These are phyloP conservation scores for Thelephora ganbajun DNA, from an alignment of 768 basidiomycete species.

Conservation along the genomic window DNA sequence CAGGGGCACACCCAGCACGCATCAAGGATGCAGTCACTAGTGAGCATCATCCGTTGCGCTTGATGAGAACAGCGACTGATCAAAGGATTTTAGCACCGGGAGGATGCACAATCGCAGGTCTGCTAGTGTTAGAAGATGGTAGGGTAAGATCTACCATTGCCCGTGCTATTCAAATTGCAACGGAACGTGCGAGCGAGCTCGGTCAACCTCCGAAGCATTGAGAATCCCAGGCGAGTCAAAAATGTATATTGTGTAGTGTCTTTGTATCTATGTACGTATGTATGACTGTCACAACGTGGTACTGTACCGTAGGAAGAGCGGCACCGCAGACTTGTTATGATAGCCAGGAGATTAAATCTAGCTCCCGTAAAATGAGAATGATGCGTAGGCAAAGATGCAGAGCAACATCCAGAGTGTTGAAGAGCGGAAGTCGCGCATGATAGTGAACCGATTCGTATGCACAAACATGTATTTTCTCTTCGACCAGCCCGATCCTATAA, in stretches of 20 bases:
- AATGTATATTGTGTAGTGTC: not conserved
- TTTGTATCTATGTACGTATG: not conserved
- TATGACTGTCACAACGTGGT: not conserved
- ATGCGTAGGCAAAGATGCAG: conserved; percentile 43
- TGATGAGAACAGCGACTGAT: not conserved
- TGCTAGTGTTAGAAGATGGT: conserved; percentile 90
- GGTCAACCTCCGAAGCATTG: conserved; percentile 56
- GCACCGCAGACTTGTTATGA: conserved; percentile 10
- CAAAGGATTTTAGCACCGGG: conserved; percentile 59
- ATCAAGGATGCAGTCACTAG: conserved; percentile 97
- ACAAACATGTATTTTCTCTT: not conserved
- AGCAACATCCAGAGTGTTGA: conserved; percentile 91
- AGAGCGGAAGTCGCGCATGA: conserved; percentile 36
- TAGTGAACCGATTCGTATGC: not conserved
- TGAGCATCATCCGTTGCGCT: conserved; percentile 22
- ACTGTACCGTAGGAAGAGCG: conserved; percentile 3
- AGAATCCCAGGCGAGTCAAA: not conserved
- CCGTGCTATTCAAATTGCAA: conserved; percentile 86
- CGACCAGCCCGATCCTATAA: not conserved
- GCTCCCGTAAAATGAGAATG: conserved; percentile 97
- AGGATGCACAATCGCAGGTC: conserved; percentile 96
- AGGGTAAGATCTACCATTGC: conserved; percentile 89
- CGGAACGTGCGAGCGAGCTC: conserved; percentile 75
- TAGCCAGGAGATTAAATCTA: conserved; percentile 26
- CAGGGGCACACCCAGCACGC: conserved; percentile 85